These are phyloP conservation scores for Imleria badia DNA, from an alignment of 768 basidiomycete species.

Conservation along the genomic window DNA sequence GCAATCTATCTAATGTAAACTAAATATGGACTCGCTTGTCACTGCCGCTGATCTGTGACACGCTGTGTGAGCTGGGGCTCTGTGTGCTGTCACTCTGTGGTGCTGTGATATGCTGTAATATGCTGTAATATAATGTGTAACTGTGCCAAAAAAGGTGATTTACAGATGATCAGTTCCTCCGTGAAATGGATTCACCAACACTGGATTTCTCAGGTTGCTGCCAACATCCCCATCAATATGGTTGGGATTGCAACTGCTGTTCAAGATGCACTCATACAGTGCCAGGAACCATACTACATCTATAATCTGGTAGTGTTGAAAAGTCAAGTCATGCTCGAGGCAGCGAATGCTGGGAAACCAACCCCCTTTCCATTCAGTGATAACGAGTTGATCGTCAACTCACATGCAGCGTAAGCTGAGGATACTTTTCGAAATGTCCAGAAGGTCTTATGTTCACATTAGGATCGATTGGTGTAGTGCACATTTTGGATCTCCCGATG, in stretches of 20 bases:
- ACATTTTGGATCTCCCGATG: conserved; percentile 16
- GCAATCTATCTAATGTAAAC: too few relatives aligned
- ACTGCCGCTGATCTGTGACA: too few relatives aligned
- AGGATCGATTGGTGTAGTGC: conserved; percentile 17
- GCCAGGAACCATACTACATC: conserved; percentile 11
- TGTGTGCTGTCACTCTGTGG: too few relatives aligned
- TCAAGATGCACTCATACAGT: conserved; percentile 11
- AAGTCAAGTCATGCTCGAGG: conserved; percentile 12
- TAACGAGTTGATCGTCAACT: conserved; percentile 15
- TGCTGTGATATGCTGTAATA: too few relatives aligned
- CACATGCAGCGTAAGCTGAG: conserved; percentile 13
- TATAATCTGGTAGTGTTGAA: conserved; percentile 9
- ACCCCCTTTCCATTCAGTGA: conserved; percentile 1
- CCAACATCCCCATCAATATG: conserved; percentile 14
- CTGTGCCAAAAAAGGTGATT: too few relatives aligned
- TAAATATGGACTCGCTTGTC: too few relatives aligned
- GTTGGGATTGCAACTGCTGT: conserved; percentile 15
- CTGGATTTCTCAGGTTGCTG: background rate
- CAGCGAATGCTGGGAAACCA: conserved; percentile 11
- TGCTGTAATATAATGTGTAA: too few relatives aligned
- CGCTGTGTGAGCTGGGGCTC: too few relatives aligned
- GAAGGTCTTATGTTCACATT: background rate
- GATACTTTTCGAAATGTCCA: too few relatives aligned
- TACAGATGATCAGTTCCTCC: background rate
- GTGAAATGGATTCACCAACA: background rate